Percentiles rank a stretch among this genome's conserved stretches.
Evolutionary conservation across 2,329 filamentous ascomycete genomes (phyloP).

Genomic region (Dryadomyces quercus-mongolicae): DNA sequence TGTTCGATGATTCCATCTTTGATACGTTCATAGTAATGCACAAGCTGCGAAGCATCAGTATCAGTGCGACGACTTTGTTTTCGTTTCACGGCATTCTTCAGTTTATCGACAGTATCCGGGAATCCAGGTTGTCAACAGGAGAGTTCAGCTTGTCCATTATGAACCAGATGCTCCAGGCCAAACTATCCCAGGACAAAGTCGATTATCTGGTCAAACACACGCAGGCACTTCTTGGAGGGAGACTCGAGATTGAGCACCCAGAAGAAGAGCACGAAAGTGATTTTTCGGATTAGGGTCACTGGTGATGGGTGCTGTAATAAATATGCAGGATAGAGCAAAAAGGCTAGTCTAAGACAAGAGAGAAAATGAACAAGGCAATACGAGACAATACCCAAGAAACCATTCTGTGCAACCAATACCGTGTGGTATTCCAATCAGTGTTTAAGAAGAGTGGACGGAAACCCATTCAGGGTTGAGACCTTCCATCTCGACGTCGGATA

Average conservation of each 20-base stretch:
- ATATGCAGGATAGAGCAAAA: no score
- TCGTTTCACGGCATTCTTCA: slow-evolving; percentile 33
- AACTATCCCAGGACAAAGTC: slow-evolving; percentile 17
- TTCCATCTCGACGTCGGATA: slow-evolving; percentile 4
- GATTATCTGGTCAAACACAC: slow-evolving; percentile 15
- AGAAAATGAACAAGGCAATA: not conserved
- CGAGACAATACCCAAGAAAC: not conserved
- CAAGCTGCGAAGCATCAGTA: slow-evolving; percentile 37
- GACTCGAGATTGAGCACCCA: slow-evolving; percentile 22
- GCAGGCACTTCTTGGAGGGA: slow-evolving; percentile 17
- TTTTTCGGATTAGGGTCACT: slow-evolving; percentile 17
- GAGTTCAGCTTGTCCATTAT: slow-evolving; percentile 22
- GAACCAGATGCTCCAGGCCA: slow-evolving; percentile 19
- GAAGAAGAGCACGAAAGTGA: slow-evolving; percentile 24
- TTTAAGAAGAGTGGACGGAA: not conserved
- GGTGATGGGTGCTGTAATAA: not conserved
- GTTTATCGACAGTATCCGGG: slow-evolving; percentile 26
- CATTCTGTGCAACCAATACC: no score
- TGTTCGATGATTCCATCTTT: slow-evolving; percentile 35
- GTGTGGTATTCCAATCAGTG: no score
- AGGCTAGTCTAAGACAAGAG: not conserved
- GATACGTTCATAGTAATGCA: slow-evolving; percentile 22
- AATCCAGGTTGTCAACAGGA: not conserved
- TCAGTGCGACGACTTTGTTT: slow-evolving; percentile 44
- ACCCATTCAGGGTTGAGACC: not conserved